Evolutionary conservation across 192 early-diverging fungal genomes (phyloP).

Genomic region (Lunasporangiospora selenospora): DNA sequence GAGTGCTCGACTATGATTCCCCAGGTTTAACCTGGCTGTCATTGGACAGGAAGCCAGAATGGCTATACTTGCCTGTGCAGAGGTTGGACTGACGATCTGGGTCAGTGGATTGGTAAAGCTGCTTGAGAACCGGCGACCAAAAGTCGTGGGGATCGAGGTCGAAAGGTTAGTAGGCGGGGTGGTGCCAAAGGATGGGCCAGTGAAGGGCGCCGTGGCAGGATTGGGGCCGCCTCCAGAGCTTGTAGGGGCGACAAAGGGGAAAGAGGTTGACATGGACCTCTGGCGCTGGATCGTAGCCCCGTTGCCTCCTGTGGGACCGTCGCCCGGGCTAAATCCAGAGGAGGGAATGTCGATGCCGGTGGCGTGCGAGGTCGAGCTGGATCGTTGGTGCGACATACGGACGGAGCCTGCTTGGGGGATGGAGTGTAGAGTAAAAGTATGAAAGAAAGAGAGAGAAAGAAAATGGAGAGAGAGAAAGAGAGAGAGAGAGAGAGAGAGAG

Average conservation of each 20-base stretch:
- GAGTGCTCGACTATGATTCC: no score
- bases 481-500: not conserved
- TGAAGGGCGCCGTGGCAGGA: not conserved
- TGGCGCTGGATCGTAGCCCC: constrained; percentile 12
- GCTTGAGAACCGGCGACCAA: constrained; percentile 22
- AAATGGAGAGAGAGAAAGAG: not conserved
- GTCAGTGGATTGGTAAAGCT: constrained; percentile 27
- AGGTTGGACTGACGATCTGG: not conserved
- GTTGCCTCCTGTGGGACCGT: not conserved
- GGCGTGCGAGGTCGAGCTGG: constrained; percentile 20
- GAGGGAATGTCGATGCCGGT: not conserved
- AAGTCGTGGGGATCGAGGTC: constrained; percentile 6
- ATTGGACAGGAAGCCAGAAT: not conserved
- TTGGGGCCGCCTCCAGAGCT: not conserved
- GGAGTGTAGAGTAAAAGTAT: not conserved
- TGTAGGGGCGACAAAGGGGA: constrained; percentile 19
- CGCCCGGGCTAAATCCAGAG: no score
- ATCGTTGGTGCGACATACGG: constrained; percentile 2
- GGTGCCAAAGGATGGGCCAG: not conserved
- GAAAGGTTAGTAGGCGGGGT: constrained; percentile 19
- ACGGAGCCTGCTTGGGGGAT: not conserved
- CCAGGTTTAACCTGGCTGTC: no score
- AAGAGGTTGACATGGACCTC: constrained; percentile 31
- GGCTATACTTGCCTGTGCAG: constrained; percentile 1
- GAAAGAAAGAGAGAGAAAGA: not conserved